Evolutionary conservation across 768 basidiomycete genomes (phyloP).

Genomic region (Lactarius evosmus): DNA sequence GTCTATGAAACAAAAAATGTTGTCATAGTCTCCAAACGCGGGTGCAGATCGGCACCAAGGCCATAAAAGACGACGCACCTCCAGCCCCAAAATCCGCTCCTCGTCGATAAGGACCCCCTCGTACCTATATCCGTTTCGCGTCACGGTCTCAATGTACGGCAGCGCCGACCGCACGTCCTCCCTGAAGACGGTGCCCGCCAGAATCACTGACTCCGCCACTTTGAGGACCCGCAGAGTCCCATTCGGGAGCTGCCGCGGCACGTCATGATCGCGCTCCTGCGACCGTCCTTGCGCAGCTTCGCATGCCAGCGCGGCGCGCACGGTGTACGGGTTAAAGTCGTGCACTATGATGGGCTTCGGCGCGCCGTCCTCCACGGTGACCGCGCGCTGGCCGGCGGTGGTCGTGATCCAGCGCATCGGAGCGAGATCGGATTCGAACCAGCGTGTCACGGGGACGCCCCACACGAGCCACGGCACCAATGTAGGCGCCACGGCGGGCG

Average conservation of each 20-base stretch:
- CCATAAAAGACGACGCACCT: constrained; percentile 20
- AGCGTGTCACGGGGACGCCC: constrained; percentile 31
- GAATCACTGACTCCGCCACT: constrained; percentile 7
- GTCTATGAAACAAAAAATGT: constrained; percentile 8
- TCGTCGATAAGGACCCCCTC: constrained; percentile 34
- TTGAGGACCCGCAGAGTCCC: constrained; percentile 12
- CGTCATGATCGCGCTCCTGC: constrained; percentile 7
- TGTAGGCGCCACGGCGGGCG: background rate
- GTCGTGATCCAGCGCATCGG: constrained; percentile 35
- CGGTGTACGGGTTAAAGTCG: constrained; percentile 31
- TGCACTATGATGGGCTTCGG: constrained; percentile 25
- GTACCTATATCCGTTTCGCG: constrained; percentile 24
- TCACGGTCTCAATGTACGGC: constrained; percentile 31
- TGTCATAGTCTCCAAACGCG: background rate
- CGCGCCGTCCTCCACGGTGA: constrained; percentile 17
- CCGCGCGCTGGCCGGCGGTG: constrained; percentile 34
- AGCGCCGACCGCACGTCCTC: constrained; percentile 27
- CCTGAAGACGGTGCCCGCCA: constrained; percentile 24
- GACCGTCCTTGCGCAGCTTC: background rate
- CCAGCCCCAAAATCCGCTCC: constrained; percentile 33
- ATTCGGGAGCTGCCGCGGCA: constrained; percentile 9
- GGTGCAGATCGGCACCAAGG: background rate
- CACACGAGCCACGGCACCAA: constrained; percentile 30
- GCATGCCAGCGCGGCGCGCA: constrained; percentile 17
- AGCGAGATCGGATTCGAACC: constrained; percentile 30